A percentile compares a stretch with the other conserved stretches of the same genome.
These are phyloP conservation scores for Mrakiaceae sp. DNA, from an alignment of 1,284 basidiomycete genomes.

Conservation along the genomic window DNA sequence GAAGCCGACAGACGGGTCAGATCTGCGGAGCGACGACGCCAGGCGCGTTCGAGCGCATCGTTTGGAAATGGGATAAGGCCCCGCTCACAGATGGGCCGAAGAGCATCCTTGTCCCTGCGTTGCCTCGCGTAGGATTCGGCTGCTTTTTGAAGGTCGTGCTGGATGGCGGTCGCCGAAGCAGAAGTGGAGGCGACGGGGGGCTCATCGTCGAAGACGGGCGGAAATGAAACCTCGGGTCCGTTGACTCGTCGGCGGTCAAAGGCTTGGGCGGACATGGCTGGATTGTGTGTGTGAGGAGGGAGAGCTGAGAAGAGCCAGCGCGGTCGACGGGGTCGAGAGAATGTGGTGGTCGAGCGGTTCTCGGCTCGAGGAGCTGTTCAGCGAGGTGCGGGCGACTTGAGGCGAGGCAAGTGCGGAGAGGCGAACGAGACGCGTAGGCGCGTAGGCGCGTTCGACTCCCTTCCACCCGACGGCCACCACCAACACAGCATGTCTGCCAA, in stretches of 20 bases:
- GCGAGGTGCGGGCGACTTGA: too few species aligned
- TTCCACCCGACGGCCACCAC: neutral
- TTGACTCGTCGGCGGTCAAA: conserved; percentile 79
- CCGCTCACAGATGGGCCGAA: conserved; percentile 70
- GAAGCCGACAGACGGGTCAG: too few species aligned
- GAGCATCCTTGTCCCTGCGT: conserved; percentile 48
- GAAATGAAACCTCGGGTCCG: conserved; percentile 69
- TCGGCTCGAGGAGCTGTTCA: too few species aligned
- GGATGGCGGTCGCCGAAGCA: conserved; percentile 7
- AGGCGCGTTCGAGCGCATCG: too few species aligned
- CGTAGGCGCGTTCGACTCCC: neutral
- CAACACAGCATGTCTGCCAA: too few species aligned
- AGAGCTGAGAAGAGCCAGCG: neutral
- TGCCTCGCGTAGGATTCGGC: conserved; percentile 36
- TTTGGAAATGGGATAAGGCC: neutral
- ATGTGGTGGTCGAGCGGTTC: too few species aligned
- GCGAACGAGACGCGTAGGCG: neutral
- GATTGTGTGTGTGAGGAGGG: neutral
- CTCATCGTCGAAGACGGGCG: conserved; percentile 48
- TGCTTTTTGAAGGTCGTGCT: conserved; percentile 25
- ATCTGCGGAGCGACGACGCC: too few species aligned
- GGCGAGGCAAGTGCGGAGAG: too few species aligned
- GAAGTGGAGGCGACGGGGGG: conserved; percentile 26
- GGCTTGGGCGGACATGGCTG: conserved; percentile 20
- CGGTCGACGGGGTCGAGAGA: neutral